These are phyloP conservation scores for Trichosanthes cucumerina DNA, from an alignment of 306 rosid genomes.

Conservation along the genomic window DNA sequence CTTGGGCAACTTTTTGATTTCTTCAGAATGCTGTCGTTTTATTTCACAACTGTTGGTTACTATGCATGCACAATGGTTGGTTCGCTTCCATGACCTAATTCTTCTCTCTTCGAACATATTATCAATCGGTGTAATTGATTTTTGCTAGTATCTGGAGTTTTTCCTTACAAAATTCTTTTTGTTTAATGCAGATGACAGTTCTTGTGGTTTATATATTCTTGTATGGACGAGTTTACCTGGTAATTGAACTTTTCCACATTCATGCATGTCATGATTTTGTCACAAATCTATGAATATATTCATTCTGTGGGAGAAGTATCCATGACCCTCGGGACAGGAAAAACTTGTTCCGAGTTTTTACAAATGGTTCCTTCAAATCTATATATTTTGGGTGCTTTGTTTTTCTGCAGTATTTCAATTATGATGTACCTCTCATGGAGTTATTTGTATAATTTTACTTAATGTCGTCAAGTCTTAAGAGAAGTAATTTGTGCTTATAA, in stretches of 20 bases:
- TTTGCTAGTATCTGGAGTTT: slow-evolving; percentile 9
- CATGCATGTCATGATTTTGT: slow-evolving; percentile 1
- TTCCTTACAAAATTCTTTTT: slow-evolving; percentile 4
- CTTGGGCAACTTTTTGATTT: slow-evolving; percentile 90
- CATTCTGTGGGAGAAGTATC: not conserved
- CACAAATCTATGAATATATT: not conserved
- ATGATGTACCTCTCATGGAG: not conserved
- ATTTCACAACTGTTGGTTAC: slow-evolving; percentile 87
- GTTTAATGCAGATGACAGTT: slow-evolving; percentile 81
- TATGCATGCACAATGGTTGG: slow-evolving; percentile 92
- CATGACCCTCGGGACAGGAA: not conserved
- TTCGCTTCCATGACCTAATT: not conserved
- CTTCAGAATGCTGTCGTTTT: slow-evolving; percentile 95
- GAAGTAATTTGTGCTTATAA: not conserved
- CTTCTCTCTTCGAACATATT: not conserved
- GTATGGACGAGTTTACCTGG: slow-evolving; percentile 92
- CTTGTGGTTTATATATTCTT: slow-evolving; percentile 80
- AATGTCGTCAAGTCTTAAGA: not conserved
- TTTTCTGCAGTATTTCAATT: not conserved
- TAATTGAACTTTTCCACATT: slow-evolving; percentile 19
- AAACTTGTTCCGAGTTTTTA: not conserved
- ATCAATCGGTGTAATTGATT: not conserved
- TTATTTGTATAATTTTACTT: not conserved
- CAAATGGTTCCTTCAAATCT: not conserved
- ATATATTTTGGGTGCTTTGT: not conserved